Conservation (phyloP, 352 stramenopile genomes). For the Globisporangium echinulatum region DNA sequence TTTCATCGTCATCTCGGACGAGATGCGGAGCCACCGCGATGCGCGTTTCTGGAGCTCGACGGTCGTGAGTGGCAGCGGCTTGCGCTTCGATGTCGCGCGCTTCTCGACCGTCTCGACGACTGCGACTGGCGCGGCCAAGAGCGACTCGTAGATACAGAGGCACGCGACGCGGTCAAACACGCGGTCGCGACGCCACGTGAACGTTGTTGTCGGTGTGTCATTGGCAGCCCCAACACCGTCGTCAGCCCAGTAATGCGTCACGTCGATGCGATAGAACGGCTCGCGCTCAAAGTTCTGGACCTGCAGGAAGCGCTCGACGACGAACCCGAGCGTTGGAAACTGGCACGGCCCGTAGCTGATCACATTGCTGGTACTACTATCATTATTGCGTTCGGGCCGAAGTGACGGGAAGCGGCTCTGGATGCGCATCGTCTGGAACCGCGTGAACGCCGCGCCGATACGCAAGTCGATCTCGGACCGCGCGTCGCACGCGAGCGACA, state of each 20-base stretch:
- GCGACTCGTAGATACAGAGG: slow-evolving; percentile 89
- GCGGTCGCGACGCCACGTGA: slow-evolving; percentile 93
- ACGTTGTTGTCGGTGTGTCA: slow-evolving; percentile 68
- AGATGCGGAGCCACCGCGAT: slow-evolving; percentile 94
- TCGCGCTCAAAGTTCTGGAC: slow-evolving; percentile 97
- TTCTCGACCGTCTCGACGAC: slow-evolving; percentile 68
- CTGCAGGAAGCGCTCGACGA: slow-evolving; percentile 90
- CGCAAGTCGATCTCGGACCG: slow-evolving; percentile 93
- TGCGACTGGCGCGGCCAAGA: slow-evolving; percentile 56
- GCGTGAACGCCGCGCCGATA: slow-evolving; percentile 92
- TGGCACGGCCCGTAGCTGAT: slow-evolving; percentile 99
- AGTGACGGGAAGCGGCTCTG: slow-evolving; percentile 73
- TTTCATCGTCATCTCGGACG: slow-evolving; percentile 95
- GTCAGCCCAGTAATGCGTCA: slow-evolving; percentile 57
- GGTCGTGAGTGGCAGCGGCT: slow-evolving; percentile 96
- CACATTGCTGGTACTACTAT: slow-evolving; percentile 30
- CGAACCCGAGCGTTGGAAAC: slow-evolving; percentile 98
- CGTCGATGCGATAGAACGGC: slow-evolving; percentile 94
- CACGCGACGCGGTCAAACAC: slow-evolving; percentile 94
- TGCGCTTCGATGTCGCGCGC: slow-evolving; percentile 88
- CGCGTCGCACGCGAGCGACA: slow-evolving; percentile 85
- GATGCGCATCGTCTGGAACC: slow-evolving; percentile 94
- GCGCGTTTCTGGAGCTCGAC: slow-evolving; percentile 98
- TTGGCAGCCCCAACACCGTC: slow-evolving; percentile 7
- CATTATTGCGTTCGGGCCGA: slow-evolving; percentile 45